These are phyloP conservation scores for Zygosaccharomyces bisporus DNA, from an alignment of 805 yeast species.

Conservation along the genomic window DNA sequence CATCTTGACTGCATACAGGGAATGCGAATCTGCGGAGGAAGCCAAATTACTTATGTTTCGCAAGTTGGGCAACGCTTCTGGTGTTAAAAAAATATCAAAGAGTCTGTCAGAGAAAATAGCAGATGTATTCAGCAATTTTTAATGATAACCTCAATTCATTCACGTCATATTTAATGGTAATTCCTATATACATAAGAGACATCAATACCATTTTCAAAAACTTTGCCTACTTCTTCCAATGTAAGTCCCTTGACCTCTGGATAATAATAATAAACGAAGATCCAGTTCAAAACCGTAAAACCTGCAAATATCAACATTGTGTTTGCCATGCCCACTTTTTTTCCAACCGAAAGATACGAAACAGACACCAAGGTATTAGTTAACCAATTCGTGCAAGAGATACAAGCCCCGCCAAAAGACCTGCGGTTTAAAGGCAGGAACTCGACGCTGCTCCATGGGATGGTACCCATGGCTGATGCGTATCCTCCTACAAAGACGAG, in stretches of 20 bases:
- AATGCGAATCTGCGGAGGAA: conserved; percentile 26
- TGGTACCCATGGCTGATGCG: conserved; percentile 43
- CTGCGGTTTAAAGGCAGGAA: conserved; percentile 42
- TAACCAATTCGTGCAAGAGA: conserved; percentile 43
- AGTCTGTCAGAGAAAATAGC: conserved; percentile 34
- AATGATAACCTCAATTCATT: conserved; percentile 1
- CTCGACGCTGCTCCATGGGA: conserved; percentile 47
- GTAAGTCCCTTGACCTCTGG: conserved; percentile 47
- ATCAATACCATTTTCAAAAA: conserved; percentile 42
- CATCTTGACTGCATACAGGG: conserved; percentile 38
- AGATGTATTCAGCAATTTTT: conserved; percentile 21
- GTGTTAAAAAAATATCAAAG: conserved; percentile 34
- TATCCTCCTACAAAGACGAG: conserved; percentile 40
- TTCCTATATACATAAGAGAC: conserved; percentile 36
- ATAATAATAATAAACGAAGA: conserved; percentile 39
- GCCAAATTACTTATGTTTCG: conserved; percentile 28
- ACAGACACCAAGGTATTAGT: conserved; percentile 39
- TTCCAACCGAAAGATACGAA: conserved; percentile 36
- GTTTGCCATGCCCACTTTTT: conserved; percentile 30
- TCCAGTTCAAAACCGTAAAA: conserved; percentile 38
- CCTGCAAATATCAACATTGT: conserved; percentile 38
- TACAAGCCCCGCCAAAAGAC: conserved; percentile 42
- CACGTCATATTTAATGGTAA: conserved; percentile 22
- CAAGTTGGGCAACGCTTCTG: conserved; percentile 32
- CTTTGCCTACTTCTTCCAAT: conserved; percentile 40